Conservation (phyloP, 2,329 filamentous ascomycete species). For the Aspergillus floridensis region DNA sequence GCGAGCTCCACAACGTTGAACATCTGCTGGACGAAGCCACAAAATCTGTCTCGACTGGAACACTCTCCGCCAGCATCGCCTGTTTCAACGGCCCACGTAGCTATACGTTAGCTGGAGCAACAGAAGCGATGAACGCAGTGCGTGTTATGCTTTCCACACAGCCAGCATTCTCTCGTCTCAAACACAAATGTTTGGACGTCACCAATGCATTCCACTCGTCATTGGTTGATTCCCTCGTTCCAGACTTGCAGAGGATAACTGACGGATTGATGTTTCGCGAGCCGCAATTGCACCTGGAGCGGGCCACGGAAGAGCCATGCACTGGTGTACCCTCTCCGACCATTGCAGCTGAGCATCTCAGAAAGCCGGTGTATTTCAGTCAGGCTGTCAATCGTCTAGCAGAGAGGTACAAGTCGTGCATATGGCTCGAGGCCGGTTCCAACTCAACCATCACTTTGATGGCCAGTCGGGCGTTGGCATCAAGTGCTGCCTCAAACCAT, state of each 20-base stretch:
- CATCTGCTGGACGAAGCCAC: background rate
- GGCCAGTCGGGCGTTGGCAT: constrained; percentile 27
- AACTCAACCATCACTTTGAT: constrained; percentile 36
- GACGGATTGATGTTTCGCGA: constrained; percentile 29
- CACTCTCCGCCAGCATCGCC: constrained; percentile 21
- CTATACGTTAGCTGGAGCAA: constrained; percentile 23
- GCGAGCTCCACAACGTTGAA: constrained; percentile 17
- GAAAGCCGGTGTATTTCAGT: constrained; percentile 47
- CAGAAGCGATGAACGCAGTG: constrained; percentile 12
- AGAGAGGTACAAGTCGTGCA: constrained; percentile 15
- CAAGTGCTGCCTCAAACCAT: constrained; percentile 1
- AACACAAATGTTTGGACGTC: constrained; percentile 42
- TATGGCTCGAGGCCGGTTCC: constrained; percentile 45
- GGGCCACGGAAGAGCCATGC: constrained; percentile 13
- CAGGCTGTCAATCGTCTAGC: constrained; percentile 42
- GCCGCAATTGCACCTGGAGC: constrained; percentile 29
- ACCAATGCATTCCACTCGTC: constrained; percentile 51
- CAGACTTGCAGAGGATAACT: constrained; percentile 26
- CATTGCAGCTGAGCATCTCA: constrained; percentile 24
- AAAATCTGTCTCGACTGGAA: background rate
- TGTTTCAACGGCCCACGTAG: constrained; percentile 24
- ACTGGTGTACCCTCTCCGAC: background rate
- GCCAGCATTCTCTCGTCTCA: constrained; percentile 13
- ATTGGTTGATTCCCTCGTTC: constrained; percentile 39
- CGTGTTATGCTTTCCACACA: constrained; percentile 12